A percentile compares a stretch with the other conserved stretches of the same genome.
These are phyloP conservation scores for Eutypa lata DNA, from an alignment of 2,329 filamentous ascomycete species.

Conservation along the genomic window DNA sequence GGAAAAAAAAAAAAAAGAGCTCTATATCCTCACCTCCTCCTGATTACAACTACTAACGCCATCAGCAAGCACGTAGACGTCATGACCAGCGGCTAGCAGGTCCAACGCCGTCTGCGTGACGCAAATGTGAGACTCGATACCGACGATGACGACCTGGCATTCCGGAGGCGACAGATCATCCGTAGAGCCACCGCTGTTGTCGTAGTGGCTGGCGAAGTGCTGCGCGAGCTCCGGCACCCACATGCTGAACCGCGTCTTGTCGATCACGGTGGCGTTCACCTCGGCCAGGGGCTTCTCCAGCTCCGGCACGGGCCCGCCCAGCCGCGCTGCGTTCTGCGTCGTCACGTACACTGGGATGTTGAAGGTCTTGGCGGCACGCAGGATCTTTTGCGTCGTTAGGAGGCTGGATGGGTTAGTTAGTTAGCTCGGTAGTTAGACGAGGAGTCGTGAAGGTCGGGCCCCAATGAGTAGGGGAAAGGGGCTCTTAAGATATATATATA, in stretches of 20 bases:
- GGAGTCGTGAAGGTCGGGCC: not conserved
- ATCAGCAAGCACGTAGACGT: conserved; percentile 84
- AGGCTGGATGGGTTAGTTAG: conserved; percentile 42
- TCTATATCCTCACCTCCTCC: conserved; percentile 79
- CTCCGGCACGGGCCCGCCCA: conserved; percentile 77
- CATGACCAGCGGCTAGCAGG: conserved; percentile 69
- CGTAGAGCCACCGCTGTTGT: conserved; percentile 21
- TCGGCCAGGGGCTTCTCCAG: conserved; percentile 54
- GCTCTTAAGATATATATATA: too few species aligned
- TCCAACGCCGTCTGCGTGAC: conserved; percentile 90
- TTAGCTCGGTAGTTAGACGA: not conserved
- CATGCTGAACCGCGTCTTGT: conserved; percentile 94
- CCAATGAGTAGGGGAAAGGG: too few species aligned
- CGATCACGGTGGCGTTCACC: conserved; percentile 54
- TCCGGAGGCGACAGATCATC: conserved; percentile 25
- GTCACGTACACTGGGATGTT: conserved; percentile 79
- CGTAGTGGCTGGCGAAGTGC: conserved; percentile 23
- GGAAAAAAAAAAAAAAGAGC: too few species aligned
- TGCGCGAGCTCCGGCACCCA: conserved; percentile 63
- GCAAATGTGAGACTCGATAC: conserved; percentile 93
- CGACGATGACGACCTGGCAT: conserved; percentile 72
- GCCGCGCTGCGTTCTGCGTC: conserved; percentile 75
- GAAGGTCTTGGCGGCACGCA: conserved; percentile 62
- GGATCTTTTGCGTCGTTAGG: conserved; percentile 65
- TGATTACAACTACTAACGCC: conserved; percentile 84